A percentile compares a stretch with the other conserved stretches of the same genome.
Evolutionary conservation across 2,329 filamentous ascomycete species (phyloP).

Genomic region (Fusarium papillatum): DNA sequence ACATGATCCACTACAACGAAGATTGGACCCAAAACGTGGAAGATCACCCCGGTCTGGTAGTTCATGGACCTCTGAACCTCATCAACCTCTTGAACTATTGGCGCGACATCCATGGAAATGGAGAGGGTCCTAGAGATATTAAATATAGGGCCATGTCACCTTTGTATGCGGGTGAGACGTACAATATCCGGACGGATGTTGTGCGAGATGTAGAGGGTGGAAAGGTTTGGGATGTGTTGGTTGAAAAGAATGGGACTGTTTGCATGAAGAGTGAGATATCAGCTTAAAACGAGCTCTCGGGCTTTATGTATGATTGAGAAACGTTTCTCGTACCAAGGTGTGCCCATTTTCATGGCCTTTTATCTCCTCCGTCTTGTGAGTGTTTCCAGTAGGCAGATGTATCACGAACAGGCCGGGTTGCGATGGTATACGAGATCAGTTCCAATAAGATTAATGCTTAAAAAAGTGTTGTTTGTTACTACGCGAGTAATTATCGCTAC

Average conservation of each 20-base stretch:
- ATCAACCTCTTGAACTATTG: slow-evolving; percentile 80
- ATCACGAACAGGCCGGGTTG: background rate
- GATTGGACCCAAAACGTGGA: slow-evolving; percentile 75
- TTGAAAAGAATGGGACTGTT: slow-evolving; percentile 54
- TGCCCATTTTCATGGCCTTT: background rate
- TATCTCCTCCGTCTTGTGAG: background rate
- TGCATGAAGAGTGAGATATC: slow-evolving; percentile 55
- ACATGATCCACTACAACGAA: slow-evolving; percentile 86
- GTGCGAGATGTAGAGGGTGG: slow-evolving; percentile 50
- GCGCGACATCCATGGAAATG: slow-evolving; percentile 61
- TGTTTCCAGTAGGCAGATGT: background rate
- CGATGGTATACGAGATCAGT: accelerated
- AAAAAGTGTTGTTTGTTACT: too few relatives aligned
- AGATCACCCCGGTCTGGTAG: slow-evolving; percentile 78
- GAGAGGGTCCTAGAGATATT: slow-evolving; percentile 54
- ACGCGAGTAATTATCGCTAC: too few relatives aligned
- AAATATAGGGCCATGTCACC: slow-evolving; percentile 79
- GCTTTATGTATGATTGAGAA: background rate
- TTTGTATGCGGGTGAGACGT: slow-evolving; percentile 76
- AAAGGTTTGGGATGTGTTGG: slow-evolving; percentile 59
- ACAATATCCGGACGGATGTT: slow-evolving; percentile 70
- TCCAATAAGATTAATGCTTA: background rate
- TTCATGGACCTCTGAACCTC: slow-evolving; percentile 85
- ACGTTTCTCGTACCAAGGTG: background rate
- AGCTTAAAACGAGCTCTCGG: background rate